Conservation (phyloP, 768 basidiomycete genomes). For the Macrolepiota dolichaula region DNA sequence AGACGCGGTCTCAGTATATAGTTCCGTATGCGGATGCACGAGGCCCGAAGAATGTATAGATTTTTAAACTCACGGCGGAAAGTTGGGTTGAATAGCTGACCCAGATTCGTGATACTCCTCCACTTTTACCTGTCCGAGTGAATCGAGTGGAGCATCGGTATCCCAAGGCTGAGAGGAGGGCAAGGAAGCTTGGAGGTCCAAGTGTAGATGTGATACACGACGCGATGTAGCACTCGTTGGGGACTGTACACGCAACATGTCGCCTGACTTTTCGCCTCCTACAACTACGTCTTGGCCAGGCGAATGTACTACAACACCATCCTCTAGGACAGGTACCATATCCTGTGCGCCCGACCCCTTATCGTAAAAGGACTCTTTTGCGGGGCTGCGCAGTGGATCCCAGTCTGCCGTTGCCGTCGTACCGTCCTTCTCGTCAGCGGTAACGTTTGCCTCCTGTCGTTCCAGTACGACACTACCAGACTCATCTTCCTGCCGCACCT, state of each 20-base stretch:
- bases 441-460: background rate
- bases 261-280: slow-evolving; percentile 1
- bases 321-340: slow-evolving; percentile 10
- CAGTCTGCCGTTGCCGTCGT: background rate
- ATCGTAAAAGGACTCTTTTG: background rate
- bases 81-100: slow-evolving; percentile 33
- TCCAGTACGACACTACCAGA: background rate
- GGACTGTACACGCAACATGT: background rate
- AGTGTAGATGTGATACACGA: slow-evolving; percentile 42
- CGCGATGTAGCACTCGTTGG: slow-evolving; percentile 28
- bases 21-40: background rate
- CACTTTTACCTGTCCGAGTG: slow-evolving; percentile 29
- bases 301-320: slow-evolving; percentile 17
- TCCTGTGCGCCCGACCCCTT: background rate
- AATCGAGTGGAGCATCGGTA: slow-evolving; percentile 38
- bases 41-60: slow-evolving; percentile 13
- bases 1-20: background rate
- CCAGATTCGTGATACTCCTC: slow-evolving; percentile 43
- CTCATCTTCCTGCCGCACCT: background rate
- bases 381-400: slow-evolving; percentile 6
- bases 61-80: slow-evolving; percentile 16
- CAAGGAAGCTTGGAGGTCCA: slow-evolving; percentile 32
- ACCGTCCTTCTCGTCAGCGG: background rate
- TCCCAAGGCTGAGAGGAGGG: slow-evolving; percentile 71
- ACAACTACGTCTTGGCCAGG: background rate